phyloP scores from a whole-genome alignment of 805 yeast genomes.

The Wickerhamiella brachini region DNA sequence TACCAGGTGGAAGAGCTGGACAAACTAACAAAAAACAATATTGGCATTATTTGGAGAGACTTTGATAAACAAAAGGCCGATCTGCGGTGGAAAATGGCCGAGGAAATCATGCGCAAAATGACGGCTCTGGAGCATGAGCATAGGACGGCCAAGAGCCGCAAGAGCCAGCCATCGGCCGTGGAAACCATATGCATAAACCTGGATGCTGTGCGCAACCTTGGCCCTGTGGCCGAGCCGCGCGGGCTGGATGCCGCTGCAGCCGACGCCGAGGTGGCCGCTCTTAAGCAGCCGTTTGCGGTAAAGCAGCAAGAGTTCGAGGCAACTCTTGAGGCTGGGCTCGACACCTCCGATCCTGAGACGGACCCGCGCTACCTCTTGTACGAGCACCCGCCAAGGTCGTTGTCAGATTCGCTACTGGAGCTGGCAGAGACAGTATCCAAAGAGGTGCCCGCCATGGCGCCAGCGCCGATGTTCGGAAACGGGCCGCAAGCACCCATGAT shows the following conservation, averaged over 20 bases:
- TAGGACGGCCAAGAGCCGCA: constrained; percentile 4
- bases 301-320: constrained; percentile 1
- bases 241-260: constrained; percentile 14
- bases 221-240: constrained; percentile 11
- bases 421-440: neutral
- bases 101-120: constrained; percentile 13
- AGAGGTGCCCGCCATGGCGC: neutral
- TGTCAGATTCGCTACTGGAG: neutral
- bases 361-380: neutral
- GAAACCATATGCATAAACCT: constrained; percentile 19
- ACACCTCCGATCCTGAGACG: neutral
- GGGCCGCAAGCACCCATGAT: neutral
- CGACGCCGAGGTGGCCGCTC: constrained; percentile 10
- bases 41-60: constrained; percentile 21
- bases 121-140: constrained; percentile 18
- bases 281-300: constrained; percentile 5
- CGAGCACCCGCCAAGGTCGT: neutral
- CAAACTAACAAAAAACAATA: constrained; percentile 14
- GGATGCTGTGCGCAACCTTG: constrained; percentile 16
- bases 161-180: neutral
- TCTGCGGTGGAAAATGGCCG: constrained; percentile 16
- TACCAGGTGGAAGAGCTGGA: constrained; percentile 15
- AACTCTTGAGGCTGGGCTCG: constrained; percentile 4
- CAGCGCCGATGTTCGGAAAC: neutral
- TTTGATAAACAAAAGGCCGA: constrained; percentile 18